Conservation (phyloP, 2,329 filamentous ascomycete species). For the Elsinoe necatrix region DNA sequence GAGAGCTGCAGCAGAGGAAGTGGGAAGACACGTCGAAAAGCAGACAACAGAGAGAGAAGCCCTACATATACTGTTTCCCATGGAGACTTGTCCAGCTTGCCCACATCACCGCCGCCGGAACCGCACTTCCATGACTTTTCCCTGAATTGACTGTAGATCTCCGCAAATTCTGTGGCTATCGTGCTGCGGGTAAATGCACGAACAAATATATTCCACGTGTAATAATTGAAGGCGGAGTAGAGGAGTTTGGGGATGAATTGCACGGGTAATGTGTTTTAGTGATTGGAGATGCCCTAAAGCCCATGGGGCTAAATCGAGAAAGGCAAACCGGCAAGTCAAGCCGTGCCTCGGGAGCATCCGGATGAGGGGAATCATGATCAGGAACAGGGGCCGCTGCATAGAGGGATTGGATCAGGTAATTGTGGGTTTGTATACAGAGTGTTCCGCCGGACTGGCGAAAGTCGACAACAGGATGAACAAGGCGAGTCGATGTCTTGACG, state of each 20-base stretch:
- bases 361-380: neutral
- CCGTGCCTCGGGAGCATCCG: neutral
- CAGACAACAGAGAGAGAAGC: neutral
- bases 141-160: neutral
- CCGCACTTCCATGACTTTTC: neutral
- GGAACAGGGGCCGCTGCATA: neutral
- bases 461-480: too few species aligned
- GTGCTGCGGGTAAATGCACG: neutral
- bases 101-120: neutral
- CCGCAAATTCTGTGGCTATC: neutral
- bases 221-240: neutral
- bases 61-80: constrained; percentile 8
- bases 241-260: neutral
- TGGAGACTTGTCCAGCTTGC: neutral
- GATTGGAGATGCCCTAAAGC: neutral
- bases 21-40: too few species aligned
- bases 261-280: constrained; percentile 1
- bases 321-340: neutral
- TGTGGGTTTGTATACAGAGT: too few species aligned
- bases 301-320: neutral
- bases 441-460: too few species aligned
- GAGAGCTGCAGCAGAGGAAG: neutral
- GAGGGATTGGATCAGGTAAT: too few species aligned
- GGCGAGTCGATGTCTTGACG: too few species aligned
- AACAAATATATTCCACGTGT: neutral